A percentile compares a stretch with the other conserved stretches of the same genome.
Conservation (phyloP, 2,329 filamentous ascomycete genomes). For the Calonectria hongkongensis region DNA sequence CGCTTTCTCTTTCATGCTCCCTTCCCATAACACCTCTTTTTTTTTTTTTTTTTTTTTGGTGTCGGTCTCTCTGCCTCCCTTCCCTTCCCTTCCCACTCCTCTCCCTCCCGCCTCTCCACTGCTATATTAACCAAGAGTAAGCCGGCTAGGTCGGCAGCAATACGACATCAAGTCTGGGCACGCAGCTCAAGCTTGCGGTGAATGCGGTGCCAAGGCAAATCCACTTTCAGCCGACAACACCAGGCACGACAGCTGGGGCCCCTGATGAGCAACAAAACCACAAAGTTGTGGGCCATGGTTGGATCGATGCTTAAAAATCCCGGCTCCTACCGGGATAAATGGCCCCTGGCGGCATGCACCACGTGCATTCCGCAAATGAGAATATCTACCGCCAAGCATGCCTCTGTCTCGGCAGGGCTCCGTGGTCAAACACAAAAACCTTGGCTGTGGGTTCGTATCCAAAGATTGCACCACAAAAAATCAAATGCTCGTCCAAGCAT, state of each 20-base stretch:
- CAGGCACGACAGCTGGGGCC: neutral
- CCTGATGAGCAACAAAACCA: conserved; percentile 13
- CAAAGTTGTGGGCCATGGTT: conserved; percentile 24
- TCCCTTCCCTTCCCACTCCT: neutral
- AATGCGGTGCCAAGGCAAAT: conserved; percentile 20
- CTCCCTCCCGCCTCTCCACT: neutral
- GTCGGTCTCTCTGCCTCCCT: neutral
- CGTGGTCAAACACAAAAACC: conserved; percentile 4
- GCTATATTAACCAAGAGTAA: neutral
- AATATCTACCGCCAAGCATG: conserved; percentile 8
- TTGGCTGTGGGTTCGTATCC: conserved; percentile 24
- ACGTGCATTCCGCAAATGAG: conserved; percentile 20
- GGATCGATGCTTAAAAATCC: conserved; percentile 25
- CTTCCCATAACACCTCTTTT: neutral
- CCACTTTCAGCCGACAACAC: conserved; percentile 19
- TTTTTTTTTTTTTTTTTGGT: no score
- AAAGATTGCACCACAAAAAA: conserved; percentile 15
- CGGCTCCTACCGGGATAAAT: neutral
- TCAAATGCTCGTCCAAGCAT: conserved; percentile 1
- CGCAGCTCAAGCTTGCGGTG: conserved; percentile 20
- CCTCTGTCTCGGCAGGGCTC: conserved; percentile 14
- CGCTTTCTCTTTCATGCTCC: neutral
- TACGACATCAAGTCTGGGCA: conserved; percentile 18
- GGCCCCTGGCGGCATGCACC: conserved; percentile 7
- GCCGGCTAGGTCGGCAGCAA: conserved; percentile 16